Evolutionary conservation across 2,329 filamentous ascomycete genomes (phyloP).

Genomic region (Teratosphaeriaceae sp.): DNA sequence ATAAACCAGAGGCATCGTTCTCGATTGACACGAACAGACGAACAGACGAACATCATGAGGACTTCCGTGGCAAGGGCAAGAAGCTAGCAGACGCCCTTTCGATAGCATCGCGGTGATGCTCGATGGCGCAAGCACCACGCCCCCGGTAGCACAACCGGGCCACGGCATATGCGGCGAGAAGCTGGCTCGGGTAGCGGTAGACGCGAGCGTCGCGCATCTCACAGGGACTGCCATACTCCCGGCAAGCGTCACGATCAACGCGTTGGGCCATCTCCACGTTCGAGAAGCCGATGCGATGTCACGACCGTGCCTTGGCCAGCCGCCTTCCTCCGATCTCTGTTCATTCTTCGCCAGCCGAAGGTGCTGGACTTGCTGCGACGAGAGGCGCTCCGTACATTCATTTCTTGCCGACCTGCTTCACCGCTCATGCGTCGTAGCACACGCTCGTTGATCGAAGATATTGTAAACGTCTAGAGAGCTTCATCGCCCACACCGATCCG

Average conservation of each 20-base stretch:
- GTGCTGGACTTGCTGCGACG: neutral
- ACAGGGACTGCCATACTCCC: conserved; percentile 12
- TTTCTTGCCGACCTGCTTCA: conserved; percentile 8
- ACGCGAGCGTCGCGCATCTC: conserved; percentile 13
- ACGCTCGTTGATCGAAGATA: conserved; percentile 11
- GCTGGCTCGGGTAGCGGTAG: conserved; percentile 9
- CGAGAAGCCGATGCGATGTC: conserved; percentile 1
- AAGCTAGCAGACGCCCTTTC: neutral
- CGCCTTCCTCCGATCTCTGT: neutral
- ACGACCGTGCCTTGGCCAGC: neutral
- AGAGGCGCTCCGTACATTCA: conserved; percentile 1
- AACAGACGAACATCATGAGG: neutral
- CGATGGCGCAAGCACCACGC: conserved; percentile 7
- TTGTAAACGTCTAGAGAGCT: conserved; percentile 6
- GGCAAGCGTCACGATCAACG: conserved; percentile 11
- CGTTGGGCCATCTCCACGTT: conserved; percentile 9
- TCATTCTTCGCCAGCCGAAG: neutral
- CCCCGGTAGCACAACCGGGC: conserved; percentile 12
- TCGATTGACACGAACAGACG: no score
- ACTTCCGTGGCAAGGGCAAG: neutral
- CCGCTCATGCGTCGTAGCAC: conserved; percentile 10
- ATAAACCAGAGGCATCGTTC: neutral
- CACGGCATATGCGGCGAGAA: conserved; percentile 16
- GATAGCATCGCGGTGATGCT: neutral
- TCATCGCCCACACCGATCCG: neutral